Evolutionary conservation across 305 asterid genomes (phyloP), one percentile per base, ranked within the genome.

Genomic region (Fraxinus baroniana): DNA sequence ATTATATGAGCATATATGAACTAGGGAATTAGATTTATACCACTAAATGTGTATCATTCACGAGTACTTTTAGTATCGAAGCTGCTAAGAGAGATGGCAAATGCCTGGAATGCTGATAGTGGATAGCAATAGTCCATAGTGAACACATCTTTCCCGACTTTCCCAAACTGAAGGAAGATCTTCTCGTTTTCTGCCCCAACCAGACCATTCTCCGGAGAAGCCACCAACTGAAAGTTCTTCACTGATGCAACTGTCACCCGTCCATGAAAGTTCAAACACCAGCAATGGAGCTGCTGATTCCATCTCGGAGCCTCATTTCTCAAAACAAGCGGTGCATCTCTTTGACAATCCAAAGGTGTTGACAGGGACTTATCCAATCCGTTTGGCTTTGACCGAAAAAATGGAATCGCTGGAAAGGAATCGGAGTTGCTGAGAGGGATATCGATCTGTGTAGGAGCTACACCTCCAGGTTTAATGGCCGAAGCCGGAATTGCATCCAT

Each of bases 251-350:
- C 97, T 0, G 98, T 95, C 0, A 95, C 99, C 10, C 99, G 94
- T 0, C 98, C 98, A 36, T 93, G 97, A 85, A 95, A 95, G 86
- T 95, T 95, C 91, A 95, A 77, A 72, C 99, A 95, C 99, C 99
- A 95, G 88, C 99, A 95, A 84, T 95, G 97, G 79, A 95, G 97
- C 90, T 95, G 99, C 79, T 93, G 95, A 26, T 95, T 97, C 98
- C 99, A 95, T 44, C 99, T 88, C 2, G 98, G 99, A 28, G 93
- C 74, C 91, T 95, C 93, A 85, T 94, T 95, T 82, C 89, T 88
- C 89, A 95, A 80, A 74, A 94, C 91, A 39, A 94, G 92, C 0
- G 97, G 77, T 37, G 86, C 86, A 24, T 87, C 93, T 3, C 62
- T 78, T 46, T 85, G 91, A 86, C 78, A 72, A 37, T 52, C 84